Percentiles rank a stretch among this genome's conserved stretches.
Conservation (phyloP, 192 early-diverging fungal genomes). For the Coemansia asiatica region DNA sequence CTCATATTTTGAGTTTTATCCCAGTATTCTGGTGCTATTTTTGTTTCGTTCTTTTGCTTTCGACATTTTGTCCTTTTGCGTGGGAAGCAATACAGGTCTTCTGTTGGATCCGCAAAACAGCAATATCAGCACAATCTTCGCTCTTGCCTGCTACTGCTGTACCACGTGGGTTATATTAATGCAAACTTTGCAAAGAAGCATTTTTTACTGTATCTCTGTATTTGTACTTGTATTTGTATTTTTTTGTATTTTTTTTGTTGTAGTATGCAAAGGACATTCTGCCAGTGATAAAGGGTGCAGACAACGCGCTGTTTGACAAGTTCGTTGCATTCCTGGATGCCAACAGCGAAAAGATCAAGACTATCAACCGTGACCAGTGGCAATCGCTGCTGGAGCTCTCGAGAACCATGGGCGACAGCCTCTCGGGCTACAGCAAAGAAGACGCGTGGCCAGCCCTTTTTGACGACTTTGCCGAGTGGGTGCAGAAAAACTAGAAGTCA, state of each 20-base stretch:
- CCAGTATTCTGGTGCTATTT: neutral
- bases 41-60: too few species aligned
- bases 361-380: slow-evolving; percentile 51
- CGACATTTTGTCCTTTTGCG: too few species aligned
- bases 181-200: neutral
- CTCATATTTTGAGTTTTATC: neutral
- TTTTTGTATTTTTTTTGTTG: slow-evolving; percentile 6
- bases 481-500: neutral
- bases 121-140: neutral
- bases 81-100: too few species aligned
- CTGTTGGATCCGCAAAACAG: too few species aligned
- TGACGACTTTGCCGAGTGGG: slow-evolving; percentile 51
- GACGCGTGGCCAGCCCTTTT: slow-evolving; percentile 51
- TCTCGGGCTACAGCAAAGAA: slow-evolving; percentile 42
- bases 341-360: slow-evolving; percentile 22
- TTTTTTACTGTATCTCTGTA: neutral
- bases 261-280: slow-evolving; percentile 33
- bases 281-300: slow-evolving; percentile 21
- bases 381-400: slow-evolving; percentile 44
- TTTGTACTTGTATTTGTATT: neutral
- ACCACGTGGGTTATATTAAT: slow-evolving; percentile 1
- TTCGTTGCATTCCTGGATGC: slow-evolving; percentile 42
- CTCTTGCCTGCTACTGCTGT: neutral
- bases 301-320: slow-evolving; percentile 29
- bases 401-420: slow-evolving; percentile 11